These are phyloP conservation scores for Penicillium sp. DNA, from an alignment of 2,329 filamentous ascomycete genomes.

Conservation along the genomic window DNA sequence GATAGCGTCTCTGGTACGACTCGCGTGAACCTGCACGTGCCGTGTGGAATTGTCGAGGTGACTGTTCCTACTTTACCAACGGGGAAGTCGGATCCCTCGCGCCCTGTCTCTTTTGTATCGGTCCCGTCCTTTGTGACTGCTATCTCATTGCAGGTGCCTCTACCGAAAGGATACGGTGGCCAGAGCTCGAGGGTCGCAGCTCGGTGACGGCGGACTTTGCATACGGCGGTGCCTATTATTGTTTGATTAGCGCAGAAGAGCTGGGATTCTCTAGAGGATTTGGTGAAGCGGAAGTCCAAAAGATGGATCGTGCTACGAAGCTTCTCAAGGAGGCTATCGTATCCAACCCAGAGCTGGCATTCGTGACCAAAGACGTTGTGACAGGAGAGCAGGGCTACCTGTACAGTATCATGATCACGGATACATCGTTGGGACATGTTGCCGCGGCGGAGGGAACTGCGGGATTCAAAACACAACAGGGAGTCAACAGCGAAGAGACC, in stretches of 20 bases:
- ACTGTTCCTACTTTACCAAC: constrained; percentile 36
- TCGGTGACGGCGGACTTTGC: constrained; percentile 34
- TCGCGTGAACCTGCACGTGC: constrained; percentile 41
- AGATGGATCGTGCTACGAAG: constrained; percentile 30
- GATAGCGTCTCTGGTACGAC: constrained; percentile 25
- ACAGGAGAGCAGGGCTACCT: constrained; percentile 13
- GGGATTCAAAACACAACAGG: constrained; percentile 14
- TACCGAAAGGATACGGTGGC: constrained; percentile 36
- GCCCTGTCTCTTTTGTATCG: constrained; percentile 41
- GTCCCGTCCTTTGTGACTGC: constrained; percentile 42
- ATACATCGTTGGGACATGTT: constrained; percentile 20
- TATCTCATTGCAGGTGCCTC: constrained; percentile 25
- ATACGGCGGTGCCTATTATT: constrained; percentile 47
- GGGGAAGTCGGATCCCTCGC: constrained; percentile 35
- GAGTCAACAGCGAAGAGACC: constrained; percentile 33
- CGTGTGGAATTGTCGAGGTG: constrained; percentile 42
- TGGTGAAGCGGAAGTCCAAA: constrained; percentile 25
- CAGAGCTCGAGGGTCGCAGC: constrained; percentile 28
- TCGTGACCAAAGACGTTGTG: constrained; percentile 1
- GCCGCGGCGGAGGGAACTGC: constrained; percentile 23
- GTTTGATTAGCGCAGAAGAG: constrained; percentile 33
- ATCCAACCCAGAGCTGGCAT: constrained; percentile 4
- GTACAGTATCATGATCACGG: constrained; percentile 18
- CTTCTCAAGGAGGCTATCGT: constrained; percentile 32
- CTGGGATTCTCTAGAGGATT: constrained; percentile 38